Base-by-base conservation (phyloP, 2,329 filamentous ascomycete species). In the Aspergillus unguis region DNA sequence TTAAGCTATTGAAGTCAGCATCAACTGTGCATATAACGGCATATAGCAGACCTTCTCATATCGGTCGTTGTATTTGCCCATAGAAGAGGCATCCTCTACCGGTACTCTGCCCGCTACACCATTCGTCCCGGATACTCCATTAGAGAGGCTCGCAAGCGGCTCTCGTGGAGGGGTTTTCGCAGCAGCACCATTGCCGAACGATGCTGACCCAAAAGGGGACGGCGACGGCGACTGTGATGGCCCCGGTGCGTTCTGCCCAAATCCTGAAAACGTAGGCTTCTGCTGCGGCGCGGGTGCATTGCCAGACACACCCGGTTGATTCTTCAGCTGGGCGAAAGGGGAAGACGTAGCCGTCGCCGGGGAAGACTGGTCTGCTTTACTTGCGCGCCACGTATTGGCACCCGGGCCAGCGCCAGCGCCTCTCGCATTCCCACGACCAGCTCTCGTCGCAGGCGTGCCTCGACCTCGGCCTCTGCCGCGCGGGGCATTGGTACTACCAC, bases 1-100 rank as follows among this genome's bases (percentile, higher is more conserved):
- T 80, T 80, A 44, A 78, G 71, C 76, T 78, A 62, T 53, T 37
- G 53, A 49, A 4, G 4, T 40, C 38, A 54, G 35, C n/a, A 6
- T 31, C 11, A 4, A 37, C 4, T 8, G 26, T 23, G 11, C 8
- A 6, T 28, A 32, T 7, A 44, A 9, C 1, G 9, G n/a, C 10
- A 27, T 28, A 46, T 26, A 28, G 59, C 65, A 54, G 36, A 72
- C 70, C 64, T 69, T 58, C 42, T 72, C 70, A 56, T 71, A 72
- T 27, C 69, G 66, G 32, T 71, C 67, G 43, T 64, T 64, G 50
- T 69, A 71, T 32, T 51, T 61, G 35, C 56, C 60, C 51, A 64
- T 38, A 32, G 58, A 36, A 6, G 62, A 54, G 17, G 48, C 49
- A 48, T 67, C 58, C 31, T 67, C 68, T 33, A 65, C 56, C 2